Conservation (phyloP, 306 rosid species). For the Lupinus albus region DNA sequence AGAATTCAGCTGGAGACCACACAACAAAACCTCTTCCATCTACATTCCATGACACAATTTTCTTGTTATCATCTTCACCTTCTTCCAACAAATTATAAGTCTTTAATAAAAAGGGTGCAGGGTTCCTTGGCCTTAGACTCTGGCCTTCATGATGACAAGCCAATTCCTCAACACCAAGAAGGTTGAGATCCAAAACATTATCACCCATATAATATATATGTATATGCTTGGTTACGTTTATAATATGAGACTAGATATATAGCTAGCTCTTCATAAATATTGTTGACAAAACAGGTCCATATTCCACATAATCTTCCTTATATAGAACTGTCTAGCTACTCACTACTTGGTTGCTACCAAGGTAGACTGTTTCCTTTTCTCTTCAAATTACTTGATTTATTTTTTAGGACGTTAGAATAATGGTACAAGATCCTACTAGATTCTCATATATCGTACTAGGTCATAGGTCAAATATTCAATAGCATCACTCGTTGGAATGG, state of each 20-base stretch:
- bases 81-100: slow-evolving; percentile 74
- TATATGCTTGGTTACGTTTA: not conserved
- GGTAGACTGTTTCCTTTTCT: slow-evolving; percentile 8
- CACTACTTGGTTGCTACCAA: slow-evolving; percentile 27
- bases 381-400: not conserved
- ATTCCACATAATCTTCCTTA: slow-evolving; percentile 25
- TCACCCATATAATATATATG: slow-evolving; percentile 30
- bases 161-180: slow-evolving; percentile 18
- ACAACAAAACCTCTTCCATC: slow-evolving; percentile 77
- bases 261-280: slow-evolving; percentile 1
- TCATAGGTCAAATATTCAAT: no score
- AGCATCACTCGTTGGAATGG: no score
- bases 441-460: no score
- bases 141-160: slow-evolving; percentile 23
- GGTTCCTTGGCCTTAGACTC: slow-evolving; percentile 53
- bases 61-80: slow-evolving; percentile 33
- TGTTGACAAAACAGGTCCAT: slow-evolving; percentile 43
- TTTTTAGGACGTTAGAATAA: no score
- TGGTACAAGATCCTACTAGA: no score
- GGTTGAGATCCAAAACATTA: slow-evolving; percentile 36
- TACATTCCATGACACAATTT: slow-evolving; percentile 69
- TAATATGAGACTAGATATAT: not conserved
- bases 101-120: slow-evolving; percentile 74
- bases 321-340: not conserved
- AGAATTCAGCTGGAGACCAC: slow-evolving; percentile 84